Base-by-base conservation (phyloP, 2,329 filamentous ascomycete species). In the Penicillium olsonii region DNA sequence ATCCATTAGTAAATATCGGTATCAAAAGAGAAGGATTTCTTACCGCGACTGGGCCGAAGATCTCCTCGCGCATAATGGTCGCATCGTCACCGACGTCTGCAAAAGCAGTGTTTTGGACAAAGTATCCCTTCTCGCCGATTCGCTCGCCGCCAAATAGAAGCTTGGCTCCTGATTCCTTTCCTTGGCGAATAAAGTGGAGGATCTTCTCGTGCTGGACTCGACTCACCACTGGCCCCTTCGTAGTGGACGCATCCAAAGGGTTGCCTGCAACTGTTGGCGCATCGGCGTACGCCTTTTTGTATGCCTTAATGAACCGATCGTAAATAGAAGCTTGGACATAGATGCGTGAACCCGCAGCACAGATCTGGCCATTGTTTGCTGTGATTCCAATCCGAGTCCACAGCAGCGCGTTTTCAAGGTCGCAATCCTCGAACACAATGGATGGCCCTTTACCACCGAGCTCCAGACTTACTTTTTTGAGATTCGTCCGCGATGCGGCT, bases 101-200 rank as follows among this genome's bases (percentile, higher is more conserved):
- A 52, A 85, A 76, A 33, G 84, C 71, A 0, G 82, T 84, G 1
- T 82, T 82, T 60, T 81, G 76, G 61, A 85, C 84, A 68, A 85
- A 87, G 64, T 83, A 86, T 3, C 84, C 84, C 1, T 74, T 57
- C 0, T 62, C 41, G 0, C 59, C 60, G 2, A 62, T 52, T 15
- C 37, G 49, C n/a, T 56, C 45, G 1, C 63, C 63, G 5, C 63
- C 63, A 29, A 62, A 59, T 17, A 65, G 35, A 27, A 64, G 37
- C 27, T 40, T 41, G 4, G 59, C 59, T 0, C 61, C 61, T 3
- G 42, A 54, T 33, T 59, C 34, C 42, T 61, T 58, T 6, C 60
- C 62, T 34, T 61, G 49, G 10, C 51, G 52, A 18, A 64, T 59
- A 41, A 60, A 65, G 5, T 53, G 53, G 15, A 65, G 41, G 5